A percentile compares a stretch with the other conserved stretches of the same genome.
phyloP scores from a whole-genome alignment of 1,284 basidiomycete genomes.

The Ganoderma multipileum region DNA sequence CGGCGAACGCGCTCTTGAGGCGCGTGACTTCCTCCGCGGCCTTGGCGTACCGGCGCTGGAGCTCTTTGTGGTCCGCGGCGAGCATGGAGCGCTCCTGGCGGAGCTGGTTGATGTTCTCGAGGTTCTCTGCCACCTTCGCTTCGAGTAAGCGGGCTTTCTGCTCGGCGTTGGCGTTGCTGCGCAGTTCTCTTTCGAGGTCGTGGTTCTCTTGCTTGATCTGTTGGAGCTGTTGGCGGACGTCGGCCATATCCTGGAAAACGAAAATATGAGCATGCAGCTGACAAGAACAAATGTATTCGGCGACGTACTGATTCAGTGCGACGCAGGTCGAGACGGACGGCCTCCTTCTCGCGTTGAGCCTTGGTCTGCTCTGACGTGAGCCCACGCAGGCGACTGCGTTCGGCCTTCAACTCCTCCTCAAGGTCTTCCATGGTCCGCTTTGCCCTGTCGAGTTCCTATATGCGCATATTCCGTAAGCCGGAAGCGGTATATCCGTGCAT shows the following conservation, averaged over 20 bases:
- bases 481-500: no score
- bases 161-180: slow-evolving; percentile 69
- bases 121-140: slow-evolving; percentile 67
- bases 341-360: slow-evolving; percentile 66
- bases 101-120: slow-evolving; percentile 70
- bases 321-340: slow-evolving; percentile 64
- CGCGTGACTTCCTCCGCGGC: slow-evolving; percentile 70
- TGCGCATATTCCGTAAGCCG: neutral
- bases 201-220: slow-evolving; percentile 73
- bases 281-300: no score
- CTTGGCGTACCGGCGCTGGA: slow-evolving; percentile 70
- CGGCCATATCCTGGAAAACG: slow-evolving; percentile 70
- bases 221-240: slow-evolving; percentile 71
- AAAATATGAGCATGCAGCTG: neutral
- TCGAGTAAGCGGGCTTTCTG: slow-evolving; percentile 74
- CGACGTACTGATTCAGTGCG: slow-evolving; percentile 69
- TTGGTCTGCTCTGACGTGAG: slow-evolving; percentile 68
- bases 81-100: slow-evolving; percentile 76
- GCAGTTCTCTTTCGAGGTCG: slow-evolving; percentile 70
- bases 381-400: slow-evolving; percentile 67
- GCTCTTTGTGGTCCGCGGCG: slow-evolving; percentile 68
- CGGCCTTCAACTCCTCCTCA: slow-evolving; percentile 69
- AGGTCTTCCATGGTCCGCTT: slow-evolving; percentile 69
- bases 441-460: slow-evolving; percentile 73
- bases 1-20: slow-evolving; percentile 64